Conservation (phyloP, 164 flowering plant species). For the Santalum album region DNA sequence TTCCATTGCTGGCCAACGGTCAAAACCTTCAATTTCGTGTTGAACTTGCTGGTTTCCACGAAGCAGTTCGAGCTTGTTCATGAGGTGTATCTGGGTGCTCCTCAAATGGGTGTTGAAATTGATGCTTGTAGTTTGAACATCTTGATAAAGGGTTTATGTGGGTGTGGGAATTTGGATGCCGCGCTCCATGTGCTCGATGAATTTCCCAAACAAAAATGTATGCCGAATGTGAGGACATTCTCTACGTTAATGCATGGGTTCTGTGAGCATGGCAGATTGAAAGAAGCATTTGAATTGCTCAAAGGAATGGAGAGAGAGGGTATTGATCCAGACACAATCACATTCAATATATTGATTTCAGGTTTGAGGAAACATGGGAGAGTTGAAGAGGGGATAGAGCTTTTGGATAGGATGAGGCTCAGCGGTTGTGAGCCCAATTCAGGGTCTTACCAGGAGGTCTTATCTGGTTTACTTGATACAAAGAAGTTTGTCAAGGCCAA, state of each 20-base stretch:
- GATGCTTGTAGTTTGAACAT: slow-evolving; percentile 80
- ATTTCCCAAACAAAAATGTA: slow-evolving; percentile 54
- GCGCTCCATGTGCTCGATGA: slow-evolving; percentile 71
- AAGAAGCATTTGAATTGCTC: slow-evolving; percentile 56
- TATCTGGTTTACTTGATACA: slow-evolving; percentile 57
- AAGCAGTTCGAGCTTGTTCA: slow-evolving; percentile 51
- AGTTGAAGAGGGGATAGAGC: slow-evolving; percentile 42
- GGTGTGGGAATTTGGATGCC: slow-evolving; percentile 47
- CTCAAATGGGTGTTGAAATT: slow-evolving; percentile 48
- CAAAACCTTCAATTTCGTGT: slow-evolving; percentile 60
- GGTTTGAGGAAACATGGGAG: slow-evolving; percentile 65
- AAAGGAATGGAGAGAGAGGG: slow-evolving; percentile 69
- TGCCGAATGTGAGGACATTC: slow-evolving; percentile 59
- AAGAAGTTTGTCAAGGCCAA: slow-evolving; percentile 51
- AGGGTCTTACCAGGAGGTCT: slow-evolving; percentile 63
- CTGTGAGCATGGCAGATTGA: slow-evolving; percentile 45
- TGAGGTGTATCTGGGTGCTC: slow-evolving; percentile 49
- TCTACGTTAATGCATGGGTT: slow-evolving; percentile 67
- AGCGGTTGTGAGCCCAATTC: slow-evolving; percentile 72
- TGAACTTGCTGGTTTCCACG: slow-evolving; percentile 58
- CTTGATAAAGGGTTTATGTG: slow-evolving; percentile 68
- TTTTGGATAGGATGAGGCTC: slow-evolving; percentile 49
- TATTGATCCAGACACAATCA: slow-evolving; percentile 52
- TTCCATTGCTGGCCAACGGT: slow-evolving; percentile 58
- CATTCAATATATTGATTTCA: slow-evolving; percentile 64